Evolutionary conservation across 352 stramenopile genomes (phyloP).

Genomic region (Pythium vanterpoolii): DNA sequence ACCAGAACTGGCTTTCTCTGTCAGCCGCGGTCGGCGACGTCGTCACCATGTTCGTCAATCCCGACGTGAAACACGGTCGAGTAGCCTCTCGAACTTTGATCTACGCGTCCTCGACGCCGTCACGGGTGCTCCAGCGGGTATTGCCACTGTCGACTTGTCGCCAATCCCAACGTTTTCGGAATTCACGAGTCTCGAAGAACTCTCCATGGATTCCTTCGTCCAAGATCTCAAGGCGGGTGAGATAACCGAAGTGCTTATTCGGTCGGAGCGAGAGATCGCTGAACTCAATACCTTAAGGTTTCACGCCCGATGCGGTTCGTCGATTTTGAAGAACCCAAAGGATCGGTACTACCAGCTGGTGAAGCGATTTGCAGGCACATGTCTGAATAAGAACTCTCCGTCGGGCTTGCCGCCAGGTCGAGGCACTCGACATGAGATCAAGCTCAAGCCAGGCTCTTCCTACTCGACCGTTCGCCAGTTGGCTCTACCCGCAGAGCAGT

Average conservation of each 20-base stretch:
- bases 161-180: too few species aligned
- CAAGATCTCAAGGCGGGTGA: background rate
- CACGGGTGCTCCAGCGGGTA: too few species aligned
- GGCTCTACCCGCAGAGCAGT: slow-evolving; percentile 19
- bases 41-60: too few species aligned
- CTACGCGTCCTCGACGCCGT: too few species aligned
- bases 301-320: slow-evolving; percentile 4
- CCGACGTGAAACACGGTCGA: too few species aligned
- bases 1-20: too few species aligned
- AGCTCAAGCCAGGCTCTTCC: slow-evolving; percentile 4
- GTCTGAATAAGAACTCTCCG: background rate
- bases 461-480: slow-evolving; percentile 19
- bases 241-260: slow-evolving; percentile 2
- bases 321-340: slow-evolving; percentile 16
- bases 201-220: background rate
- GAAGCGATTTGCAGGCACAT: slow-evolving; percentile 1
- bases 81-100: too few species aligned
- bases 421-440: slow-evolving; percentile 23
- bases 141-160: too few species aligned
- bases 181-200: background rate
- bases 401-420: slow-evolving; percentile 6
- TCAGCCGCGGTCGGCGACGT: too few species aligned
- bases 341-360: slow-evolving; percentile 10
- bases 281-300: slow-evolving; percentile 10
- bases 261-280: background rate